These are phyloP conservation scores for Mycena vitilis DNA, from an alignment of 768 basidiomycete species.

Conservation along the genomic window DNA sequence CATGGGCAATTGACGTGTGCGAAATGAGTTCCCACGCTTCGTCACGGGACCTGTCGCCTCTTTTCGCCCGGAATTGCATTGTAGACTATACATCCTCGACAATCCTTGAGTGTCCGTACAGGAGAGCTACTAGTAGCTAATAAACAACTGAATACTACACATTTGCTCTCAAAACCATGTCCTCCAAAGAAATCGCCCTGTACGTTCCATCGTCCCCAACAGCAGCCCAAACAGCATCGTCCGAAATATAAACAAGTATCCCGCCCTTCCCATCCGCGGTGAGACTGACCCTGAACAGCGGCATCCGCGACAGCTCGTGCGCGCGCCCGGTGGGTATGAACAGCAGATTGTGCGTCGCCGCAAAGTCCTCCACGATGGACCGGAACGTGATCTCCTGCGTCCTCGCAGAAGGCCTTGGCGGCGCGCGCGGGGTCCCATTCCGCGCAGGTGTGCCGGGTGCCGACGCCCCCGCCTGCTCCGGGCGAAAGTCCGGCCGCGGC, in stretches of 20 bases:
- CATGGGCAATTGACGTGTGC: too few relatives aligned
- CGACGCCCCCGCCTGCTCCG: conserved; percentile 51
- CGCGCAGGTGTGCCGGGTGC: conserved; percentile 27
- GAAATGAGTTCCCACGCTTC: too few relatives aligned
- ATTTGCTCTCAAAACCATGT: conserved; percentile 82
- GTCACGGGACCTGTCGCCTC: too few relatives aligned
- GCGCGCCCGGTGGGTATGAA: conserved; percentile 90
- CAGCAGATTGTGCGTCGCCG: conserved; percentile 85
- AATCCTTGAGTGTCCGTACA: too few relatives aligned
- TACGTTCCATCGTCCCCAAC: conserved; percentile 70
- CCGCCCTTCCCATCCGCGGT: conserved; percentile 89
- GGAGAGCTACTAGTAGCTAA: too few relatives aligned
- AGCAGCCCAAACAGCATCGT: conserved; percentile 92
- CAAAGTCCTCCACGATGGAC: conserved; percentile 91
- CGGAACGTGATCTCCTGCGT: conserved; percentile 92
- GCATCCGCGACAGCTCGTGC: conserved; percentile 89
- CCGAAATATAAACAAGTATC: conserved; percentile 87
- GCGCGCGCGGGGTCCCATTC: conserved; percentile 48
- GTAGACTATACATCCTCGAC: not conserved
- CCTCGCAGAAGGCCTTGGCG: conserved; percentile 59
- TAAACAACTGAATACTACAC: not conserved
- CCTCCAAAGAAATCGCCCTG: conserved; percentile 85
- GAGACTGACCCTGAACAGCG: conserved; percentile 84
- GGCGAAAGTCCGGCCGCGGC: conserved; percentile 72
- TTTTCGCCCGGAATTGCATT: too few relatives aligned